Evolutionary conservation across 2,329 filamentous ascomycete genomes (phyloP), one percentile per base, ranked within the genome.

Genomic region (Aspergillus transmontanensis): DNA sequence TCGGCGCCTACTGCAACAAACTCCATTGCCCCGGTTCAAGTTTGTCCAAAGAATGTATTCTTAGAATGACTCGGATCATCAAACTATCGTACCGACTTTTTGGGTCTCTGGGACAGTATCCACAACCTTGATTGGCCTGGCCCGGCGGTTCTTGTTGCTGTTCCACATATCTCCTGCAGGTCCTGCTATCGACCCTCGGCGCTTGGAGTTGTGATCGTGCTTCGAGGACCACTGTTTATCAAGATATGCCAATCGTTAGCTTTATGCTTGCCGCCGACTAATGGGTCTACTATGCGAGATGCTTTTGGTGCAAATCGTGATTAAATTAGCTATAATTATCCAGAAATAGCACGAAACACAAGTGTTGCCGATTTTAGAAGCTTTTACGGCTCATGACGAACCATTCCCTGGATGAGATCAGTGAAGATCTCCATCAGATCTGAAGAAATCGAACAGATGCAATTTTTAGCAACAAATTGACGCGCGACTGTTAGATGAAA

Each of bases 381-480:
- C 53, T 58, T 58, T 65, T 66, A 61, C 67, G 66, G 65, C 50
- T 59, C 60, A 71, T 69, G 66, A 69, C 64, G 66, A 62, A 62
- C 64, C 71, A 68, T 72, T 65, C 64, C 65, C 60, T 26, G 66
- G 58, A 56, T 30, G 41, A 68, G 39, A 71, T 59, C 50, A 61
- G 62, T 58, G 48, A 59, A 57, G 66, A 61, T 61, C 63, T 66
- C 58, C 45, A 61, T 64, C 54, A 61, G 61, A 63, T 72, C 68
- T 74, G 72, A 73, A 70, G 72, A 74, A 68, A 58, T 61, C 64
- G 64, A 64, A 65, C 66, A 68, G 68, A 71, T 76, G 76, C 76
- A 75, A 76, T 76, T 73, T 76, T 75, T 78, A 79, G 76, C 68
- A 77, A 76, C 76, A 73, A 59, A 64, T 77, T 78, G 68, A 75